Evolutionary conservation across 371 early-diverging fungal genomes (phyloP).

Genomic region (Phascolomyces articulosus): DNA sequence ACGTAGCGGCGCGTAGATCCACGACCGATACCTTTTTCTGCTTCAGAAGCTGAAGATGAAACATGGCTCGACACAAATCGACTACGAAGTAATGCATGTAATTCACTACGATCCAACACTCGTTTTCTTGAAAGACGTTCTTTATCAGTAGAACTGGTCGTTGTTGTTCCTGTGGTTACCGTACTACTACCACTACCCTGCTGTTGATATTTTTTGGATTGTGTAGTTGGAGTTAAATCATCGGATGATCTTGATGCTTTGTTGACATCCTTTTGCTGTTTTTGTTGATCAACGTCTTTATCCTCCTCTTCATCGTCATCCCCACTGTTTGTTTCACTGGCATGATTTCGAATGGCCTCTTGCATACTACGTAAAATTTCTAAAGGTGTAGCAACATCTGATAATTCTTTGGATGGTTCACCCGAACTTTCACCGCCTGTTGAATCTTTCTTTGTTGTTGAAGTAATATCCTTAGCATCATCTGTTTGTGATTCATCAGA

Average conservation of each 20-base stretch:
- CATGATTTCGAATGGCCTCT: slow-evolving; percentile 4
- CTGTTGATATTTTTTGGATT: neutral
- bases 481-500: slow-evolving; percentile 13
- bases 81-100: slow-evolving; percentile 35
- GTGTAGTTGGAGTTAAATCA: neutral
- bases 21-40: slow-evolving; percentile 40
- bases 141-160: neutral
- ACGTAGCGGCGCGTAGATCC: slow-evolving; percentile 41
- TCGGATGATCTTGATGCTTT: slow-evolving; percentile 15
- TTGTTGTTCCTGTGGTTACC: neutral
- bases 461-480: neutral
- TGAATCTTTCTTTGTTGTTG: neutral
- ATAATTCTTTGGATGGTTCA: slow-evolving; percentile 1
- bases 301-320: slow-evolving; percentile 16
- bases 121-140: slow-evolving; percentile 16
- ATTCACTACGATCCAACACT: slow-evolving; percentile 29
- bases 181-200: neutral
- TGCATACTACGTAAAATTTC: slow-evolving; percentile 9
- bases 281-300: slow-evolving; percentile 14
- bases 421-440: slow-evolving; percentile 1
- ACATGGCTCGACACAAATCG: slow-evolving; percentile 21
- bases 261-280: slow-evolving; percentile 10
- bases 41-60: neutral
- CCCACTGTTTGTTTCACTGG: slow-evolving; percentile 6
- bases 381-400: neutral